These are phyloP conservation scores for Oenanthe sinensis DNA, from an alignment of 129 eudicot species.

Conservation along the genomic window DNA sequence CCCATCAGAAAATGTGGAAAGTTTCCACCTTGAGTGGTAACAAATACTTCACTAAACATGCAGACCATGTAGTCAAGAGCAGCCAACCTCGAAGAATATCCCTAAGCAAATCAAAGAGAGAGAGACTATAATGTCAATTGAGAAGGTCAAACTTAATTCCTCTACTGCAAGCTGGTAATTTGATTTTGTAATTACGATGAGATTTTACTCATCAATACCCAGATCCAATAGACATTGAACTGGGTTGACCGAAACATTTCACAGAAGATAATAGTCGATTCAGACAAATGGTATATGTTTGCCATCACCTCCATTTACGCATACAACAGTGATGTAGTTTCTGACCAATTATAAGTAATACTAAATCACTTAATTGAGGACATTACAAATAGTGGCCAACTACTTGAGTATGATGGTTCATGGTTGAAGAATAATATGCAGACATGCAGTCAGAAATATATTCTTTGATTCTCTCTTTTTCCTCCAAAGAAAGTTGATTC, in stretches of 20 bases:
- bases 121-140: not conserved
- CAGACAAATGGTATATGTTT: not conserved
- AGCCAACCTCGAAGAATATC: constrained; percentile 82
- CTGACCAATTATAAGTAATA: not conserved
- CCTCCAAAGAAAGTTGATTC: not conserved
- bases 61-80: constrained; percentile 88
- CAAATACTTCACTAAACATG: constrained; percentile 79
- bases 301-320: not conserved
- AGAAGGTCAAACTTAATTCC: not conserved
- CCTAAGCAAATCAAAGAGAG: constrained; percentile 24
- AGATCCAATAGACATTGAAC: not conserved
- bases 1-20: constrained; percentile 96
- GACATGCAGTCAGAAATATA: not conserved
- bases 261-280: not conserved
- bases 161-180: not conserved
- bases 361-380: not conserved
- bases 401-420: not conserved
- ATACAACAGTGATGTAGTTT: not conserved
- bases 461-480: not conserved
- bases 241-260: not conserved
- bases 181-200: not conserved
- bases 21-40: constrained; percentile 93
- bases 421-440: not conserved
- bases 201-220: not conserved
- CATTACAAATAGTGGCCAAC: not conserved